Percentiles rank a stretch among this genome's conserved stretches.
Evolutionary conservation across 2,329 filamentous ascomycete genomes (phyloP).

Genomic region (Hirsutella minnesotensis): DNA sequence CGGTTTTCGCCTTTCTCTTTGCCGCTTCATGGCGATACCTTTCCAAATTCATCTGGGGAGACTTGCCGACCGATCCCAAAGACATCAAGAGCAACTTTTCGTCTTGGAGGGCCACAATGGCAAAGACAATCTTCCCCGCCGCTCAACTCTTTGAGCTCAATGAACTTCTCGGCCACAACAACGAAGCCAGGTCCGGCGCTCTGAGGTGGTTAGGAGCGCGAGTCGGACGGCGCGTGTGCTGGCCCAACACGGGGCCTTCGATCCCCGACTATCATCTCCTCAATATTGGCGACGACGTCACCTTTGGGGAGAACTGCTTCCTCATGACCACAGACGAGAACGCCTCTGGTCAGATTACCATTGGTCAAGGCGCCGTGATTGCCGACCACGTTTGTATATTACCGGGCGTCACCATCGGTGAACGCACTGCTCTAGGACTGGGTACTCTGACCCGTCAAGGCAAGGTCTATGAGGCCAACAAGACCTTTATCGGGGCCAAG

Average conservation of each 20-base stretch:
- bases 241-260: conserved; percentile 42
- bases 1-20: conserved; percentile 30
- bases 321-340: conserved; percentile 39
- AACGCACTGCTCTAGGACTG: conserved; percentile 38
- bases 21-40: conserved; percentile 27
- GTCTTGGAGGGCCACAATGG: conserved; percentile 30
- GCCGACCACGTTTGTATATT: conserved; percentile 41
- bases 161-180: conserved; percentile 39
- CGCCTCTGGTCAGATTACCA: conserved; percentile 33
- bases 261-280: conserved; percentile 42
- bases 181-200: conserved; percentile 38
- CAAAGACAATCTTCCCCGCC: conserved; percentile 30
- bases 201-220: conserved; percentile 36
- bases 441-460: conserved; percentile 36
- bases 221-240: conserved; percentile 40
- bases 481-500: conserved; percentile 41
- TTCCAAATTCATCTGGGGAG: conserved; percentile 27
- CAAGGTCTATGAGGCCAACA: conserved; percentile 28
- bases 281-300: conserved; percentile 43
- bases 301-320: conserved; percentile 42
- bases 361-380: conserved; percentile 40
- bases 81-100: conserved; percentile 21
- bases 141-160: conserved; percentile 33
- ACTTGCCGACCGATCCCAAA: conserved; percentile 19
- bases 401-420: conserved; percentile 36